phyloP scores from a whole-genome alignment of 495 filamentous ascomycete genomes.

The Penicillium chermesinum region DNA sequence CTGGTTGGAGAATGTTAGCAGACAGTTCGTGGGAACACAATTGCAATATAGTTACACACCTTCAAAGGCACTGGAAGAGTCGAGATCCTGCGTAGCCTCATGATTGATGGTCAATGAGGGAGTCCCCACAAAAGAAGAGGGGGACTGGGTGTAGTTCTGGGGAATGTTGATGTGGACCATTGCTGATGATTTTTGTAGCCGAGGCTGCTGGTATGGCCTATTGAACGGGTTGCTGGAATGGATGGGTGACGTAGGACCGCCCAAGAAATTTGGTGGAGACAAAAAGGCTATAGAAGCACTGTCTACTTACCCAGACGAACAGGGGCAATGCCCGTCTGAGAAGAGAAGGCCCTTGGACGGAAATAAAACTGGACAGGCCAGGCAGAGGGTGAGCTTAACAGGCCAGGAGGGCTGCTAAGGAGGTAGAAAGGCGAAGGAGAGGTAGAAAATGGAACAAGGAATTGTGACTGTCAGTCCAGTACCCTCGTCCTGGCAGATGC shows the following conservation, averaged over 20 bases:
- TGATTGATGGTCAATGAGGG: slow-evolving; percentile 94
- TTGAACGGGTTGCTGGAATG: slow-evolving; percentile 10
- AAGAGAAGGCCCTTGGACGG: slow-evolving; percentile 80
- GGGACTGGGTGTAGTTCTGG: slow-evolving; percentile 71
- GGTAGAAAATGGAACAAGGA: slow-evolving; percentile 77
- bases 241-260: slow-evolving; percentile 26
- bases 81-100: slow-evolving; percentile 87
- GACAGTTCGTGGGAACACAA: background rate
- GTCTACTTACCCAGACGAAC: slow-evolving; percentile 81
- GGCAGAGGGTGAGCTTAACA: slow-evolving; percentile 43
- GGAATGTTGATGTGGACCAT: slow-evolving; percentile 83
- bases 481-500: slow-evolving; percentile 69
- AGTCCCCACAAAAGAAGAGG: slow-evolving; percentile 68
- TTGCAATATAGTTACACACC: slow-evolving; percentile 42
- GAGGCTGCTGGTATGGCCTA: slow-evolving; percentile 14
- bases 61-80: slow-evolving; percentile 96
- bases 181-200: slow-evolving; percentile 41
- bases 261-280: slow-evolving; percentile 23
- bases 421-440: slow-evolving; percentile 71
- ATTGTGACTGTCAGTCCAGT: slow-evolving; percentile 67
- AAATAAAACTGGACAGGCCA: slow-evolving; percentile 55
- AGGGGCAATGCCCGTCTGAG: slow-evolving; percentile 76
- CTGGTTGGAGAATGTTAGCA: slow-evolving; percentile 31
- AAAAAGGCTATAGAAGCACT: slow-evolving; percentile 53
- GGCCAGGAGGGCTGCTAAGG: slow-evolving; percentile 66